Percentiles rank a stretch among this genome's conserved stretches.
phyloP scores from a whole-genome alignment of 805 yeast species.

The Candida easanensis region DNA sequence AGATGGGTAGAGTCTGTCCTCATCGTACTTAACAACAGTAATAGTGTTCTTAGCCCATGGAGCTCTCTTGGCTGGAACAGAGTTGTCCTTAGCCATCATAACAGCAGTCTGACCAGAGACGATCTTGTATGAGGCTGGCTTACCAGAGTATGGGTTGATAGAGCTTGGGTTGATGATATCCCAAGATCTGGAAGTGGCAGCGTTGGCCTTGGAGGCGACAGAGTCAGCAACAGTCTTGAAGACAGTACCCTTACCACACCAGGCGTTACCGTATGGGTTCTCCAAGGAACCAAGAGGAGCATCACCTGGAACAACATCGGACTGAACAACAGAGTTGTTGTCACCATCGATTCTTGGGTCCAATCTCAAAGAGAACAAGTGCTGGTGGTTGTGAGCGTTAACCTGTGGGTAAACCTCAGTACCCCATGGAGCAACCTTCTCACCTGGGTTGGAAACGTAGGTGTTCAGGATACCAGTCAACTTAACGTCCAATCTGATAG shows the following conservation, averaged over 20 bases:
- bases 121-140: slow-evolving; percentile 73
- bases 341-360: slow-evolving; percentile 84
- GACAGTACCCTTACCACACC: slow-evolving; percentile 60
- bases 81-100: slow-evolving; percentile 69
- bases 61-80: slow-evolving; percentile 76
- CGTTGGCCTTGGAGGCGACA: slow-evolving; percentile 51
- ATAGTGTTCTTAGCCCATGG: slow-evolving; percentile 72
- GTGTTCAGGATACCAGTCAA: slow-evolving; percentile 84
- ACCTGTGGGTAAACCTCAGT: slow-evolving; percentile 76
- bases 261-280: slow-evolving; percentile 77
- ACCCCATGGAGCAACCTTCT: slow-evolving; percentile 74
- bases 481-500: slow-evolving; percentile 74
- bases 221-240: slow-evolving; percentile 70
- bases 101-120: slow-evolving; percentile 75
- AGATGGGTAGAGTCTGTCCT: slow-evolving; percentile 75
- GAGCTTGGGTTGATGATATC: slow-evolving; percentile 72
- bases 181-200: slow-evolving; percentile 70
- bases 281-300: slow-evolving; percentile 61
- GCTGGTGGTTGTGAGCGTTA: slow-evolving; percentile 87
- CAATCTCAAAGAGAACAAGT: slow-evolving; percentile 71
- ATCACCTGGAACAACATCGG: slow-evolving; percentile 62
- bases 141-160: slow-evolving; percentile 65
- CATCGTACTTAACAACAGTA: slow-evolving; percentile 69
- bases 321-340: slow-evolving; percentile 66
- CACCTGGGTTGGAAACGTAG: slow-evolving; percentile 59